Evolutionary conservation across 306 rosid genomes (phyloP), one percentile per base, ranked within the genome.

Genomic region (Albizia julibrissin): DNA sequence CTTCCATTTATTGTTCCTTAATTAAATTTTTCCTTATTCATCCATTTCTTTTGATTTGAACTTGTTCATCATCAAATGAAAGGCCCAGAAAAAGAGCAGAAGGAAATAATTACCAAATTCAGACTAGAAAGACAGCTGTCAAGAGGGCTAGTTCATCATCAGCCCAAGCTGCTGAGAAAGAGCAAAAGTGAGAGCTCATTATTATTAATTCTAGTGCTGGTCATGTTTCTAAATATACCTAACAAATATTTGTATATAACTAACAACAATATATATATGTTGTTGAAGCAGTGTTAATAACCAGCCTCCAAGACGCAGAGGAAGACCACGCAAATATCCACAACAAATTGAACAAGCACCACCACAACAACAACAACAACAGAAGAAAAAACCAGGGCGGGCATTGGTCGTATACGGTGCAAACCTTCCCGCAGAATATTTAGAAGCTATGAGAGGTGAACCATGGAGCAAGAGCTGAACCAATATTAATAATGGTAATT

Each of bases 231-330:
- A 52, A 5, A 52, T 19, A 4, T 24, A 12, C 42, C 37, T 2
- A 11, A 5, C 74, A 14, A 62, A 31, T 40, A 10, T n/a, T 66
- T n/a, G 18, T 8, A 66, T 33, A 47, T 52, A 52, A 15, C 21
- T 16, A 50, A 18, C 7, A 49, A 49, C 4, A 4, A 1, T 49
- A 14, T 46, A 19, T 11, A 13, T 44, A 13, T 47, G 14, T 14
- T 21, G 24, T 84, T 50, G 27, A 46, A 37, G 68, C 77, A 85
- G 82, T 64, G 67, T 14, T 6, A 37, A 40, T 31, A 6, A 18
- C 24, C 61, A 16, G 24, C 61, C 8, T 19, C 61, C 16, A 62
- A 80, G 58, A 56, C 76, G 59, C 21, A 75, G 49, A 69, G 50
- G 44, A 19, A 61, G n/a, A 15, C 12, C 11, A 52, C 34, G 27